Conservation (phyloP, 306 rosid genomes). For the Boehmeria nivea region DNA sequence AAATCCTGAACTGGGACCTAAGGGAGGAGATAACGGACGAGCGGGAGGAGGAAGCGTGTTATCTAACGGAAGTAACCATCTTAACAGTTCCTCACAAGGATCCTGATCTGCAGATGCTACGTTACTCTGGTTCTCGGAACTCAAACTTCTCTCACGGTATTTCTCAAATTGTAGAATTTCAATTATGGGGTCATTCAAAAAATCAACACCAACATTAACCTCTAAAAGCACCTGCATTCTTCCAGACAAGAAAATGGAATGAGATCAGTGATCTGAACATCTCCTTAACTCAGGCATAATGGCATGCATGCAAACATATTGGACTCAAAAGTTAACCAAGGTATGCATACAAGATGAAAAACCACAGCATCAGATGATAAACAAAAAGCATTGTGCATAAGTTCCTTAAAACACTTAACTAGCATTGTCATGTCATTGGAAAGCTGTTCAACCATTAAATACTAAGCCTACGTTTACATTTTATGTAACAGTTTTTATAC, state of each 20-base stretch:
- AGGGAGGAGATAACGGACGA: conserved; percentile 55
- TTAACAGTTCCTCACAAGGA: conserved; percentile 72
- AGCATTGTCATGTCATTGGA: no score
- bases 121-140: conserved; percentile 36
- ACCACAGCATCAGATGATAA: neutral
- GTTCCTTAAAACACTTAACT: no score
- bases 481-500: no score
- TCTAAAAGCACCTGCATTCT: conserved; percentile 96
- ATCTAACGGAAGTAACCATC: conserved; percentile 91
- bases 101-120: conserved; percentile 43
- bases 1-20: conserved; percentile 51
- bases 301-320: conserved; percentile 16
- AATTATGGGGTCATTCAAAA: conserved; percentile 69
- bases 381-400: conserved; percentile 16
- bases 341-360: conserved; percentile 4
- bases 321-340: conserved; percentile 14
- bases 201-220: conserved; percentile 67
- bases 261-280: conserved; percentile 39
- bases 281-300: conserved; percentile 18
- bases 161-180: conserved; percentile 96
- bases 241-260: conserved; percentile 58
- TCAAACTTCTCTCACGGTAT: conserved; percentile 38
- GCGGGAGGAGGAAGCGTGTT: conserved; percentile 44
- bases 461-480: no score
- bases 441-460: no score